Evolutionary conservation across 805 yeast species (phyloP).

Genomic region (Scheffersomyces amazonensis): DNA sequence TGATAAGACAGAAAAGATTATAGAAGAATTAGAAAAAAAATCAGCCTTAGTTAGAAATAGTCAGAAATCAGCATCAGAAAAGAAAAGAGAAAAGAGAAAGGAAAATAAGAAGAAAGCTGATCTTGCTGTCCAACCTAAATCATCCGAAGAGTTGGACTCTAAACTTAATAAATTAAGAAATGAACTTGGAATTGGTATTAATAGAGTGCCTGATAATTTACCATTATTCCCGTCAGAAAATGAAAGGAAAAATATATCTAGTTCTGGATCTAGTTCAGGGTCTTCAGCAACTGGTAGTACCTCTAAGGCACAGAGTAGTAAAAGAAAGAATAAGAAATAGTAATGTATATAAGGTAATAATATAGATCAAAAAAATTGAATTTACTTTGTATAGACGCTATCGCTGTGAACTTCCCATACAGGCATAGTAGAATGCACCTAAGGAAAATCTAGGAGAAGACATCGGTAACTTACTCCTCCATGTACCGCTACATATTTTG

Average conservation of each 20-base stretch:
- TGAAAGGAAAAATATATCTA: conserved; percentile 1
- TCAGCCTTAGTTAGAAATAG: conserved; percentile 67
- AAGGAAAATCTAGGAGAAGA: too few species aligned
- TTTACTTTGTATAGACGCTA: too few species aligned
- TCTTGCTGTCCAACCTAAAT: conserved; percentile 29
- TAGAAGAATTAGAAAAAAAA: conserved; percentile 62
- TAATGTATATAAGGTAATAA: neutral
- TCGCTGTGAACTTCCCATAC: neutral
- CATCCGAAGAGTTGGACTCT: conserved; percentile 32
- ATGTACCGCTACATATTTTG: too few species aligned
- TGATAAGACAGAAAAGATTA: conserved; percentile 56
- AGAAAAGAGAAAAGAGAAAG: conserved; percentile 13
- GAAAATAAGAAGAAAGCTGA: conserved; percentile 19
- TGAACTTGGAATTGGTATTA: conserved; percentile 4
- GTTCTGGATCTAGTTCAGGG: neutral
- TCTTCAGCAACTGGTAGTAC: neutral
- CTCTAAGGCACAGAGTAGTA: neutral
- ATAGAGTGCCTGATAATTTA: conserved; percentile 9
- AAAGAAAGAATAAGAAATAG: neutral
- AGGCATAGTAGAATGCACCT: too few species aligned
- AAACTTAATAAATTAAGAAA: conserved; percentile 27
- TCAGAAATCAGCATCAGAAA: conserved; percentile 18
- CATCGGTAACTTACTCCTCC: too few species aligned
- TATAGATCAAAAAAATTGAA: too few species aligned
- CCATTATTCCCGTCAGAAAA: conserved; percentile 25